These are phyloP conservation scores for Sporisorium exsertum DNA, from an alignment of 1,284 basidiomycete species.

Conservation along the genomic window DNA sequence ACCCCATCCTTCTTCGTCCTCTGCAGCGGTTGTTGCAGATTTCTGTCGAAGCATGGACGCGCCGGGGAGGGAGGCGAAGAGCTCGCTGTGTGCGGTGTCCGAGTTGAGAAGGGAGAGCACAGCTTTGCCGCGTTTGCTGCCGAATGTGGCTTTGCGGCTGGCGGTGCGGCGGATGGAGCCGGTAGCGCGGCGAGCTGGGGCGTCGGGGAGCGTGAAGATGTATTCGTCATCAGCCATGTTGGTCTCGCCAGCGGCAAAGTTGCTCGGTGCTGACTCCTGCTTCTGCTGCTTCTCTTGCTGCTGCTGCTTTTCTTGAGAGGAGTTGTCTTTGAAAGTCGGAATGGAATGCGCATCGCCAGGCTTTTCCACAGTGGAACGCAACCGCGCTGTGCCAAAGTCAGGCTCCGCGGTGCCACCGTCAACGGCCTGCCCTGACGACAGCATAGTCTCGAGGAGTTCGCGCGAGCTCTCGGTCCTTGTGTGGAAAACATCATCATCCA, in stretches of 20 bases:
- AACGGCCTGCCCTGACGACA: not conserved
- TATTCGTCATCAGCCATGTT: conserved; percentile 17
- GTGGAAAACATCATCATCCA: conserved; percentile 18
- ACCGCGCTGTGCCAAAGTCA: conserved; percentile 43
- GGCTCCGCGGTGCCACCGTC: conserved; percentile 7
- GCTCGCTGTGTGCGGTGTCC: conserved; percentile 13
- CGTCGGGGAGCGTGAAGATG: conserved; percentile 25
- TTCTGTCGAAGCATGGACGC: conserved; percentile 31
- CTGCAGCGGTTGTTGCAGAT: conserved; percentile 3
- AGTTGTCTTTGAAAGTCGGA: conserved; percentile 15
- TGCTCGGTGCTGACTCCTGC: not conserved
- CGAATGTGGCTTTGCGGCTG: conserved; percentile 38
- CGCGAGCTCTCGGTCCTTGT: conserved; percentile 41
- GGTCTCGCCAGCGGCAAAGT: not conserved
- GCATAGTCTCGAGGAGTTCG: conserved; percentile 36
- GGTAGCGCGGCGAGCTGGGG: not conserved
- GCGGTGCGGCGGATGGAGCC: conserved; percentile 24
- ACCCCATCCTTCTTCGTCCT: conserved; percentile 51
- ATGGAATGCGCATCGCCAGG: conserved; percentile 8
- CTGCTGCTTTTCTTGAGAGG: not conserved
- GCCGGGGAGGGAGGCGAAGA: conserved; percentile 33
- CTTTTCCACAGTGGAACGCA: conserved; percentile 23
- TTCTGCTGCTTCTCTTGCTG: not conserved
- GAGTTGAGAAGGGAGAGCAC: conserved; percentile 34
- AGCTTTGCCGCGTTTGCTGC: conserved; percentile 49